Evolutionary conservation across 345 rosid genomes (phyloP).

Genomic region (Clausena lansium): DNA sequence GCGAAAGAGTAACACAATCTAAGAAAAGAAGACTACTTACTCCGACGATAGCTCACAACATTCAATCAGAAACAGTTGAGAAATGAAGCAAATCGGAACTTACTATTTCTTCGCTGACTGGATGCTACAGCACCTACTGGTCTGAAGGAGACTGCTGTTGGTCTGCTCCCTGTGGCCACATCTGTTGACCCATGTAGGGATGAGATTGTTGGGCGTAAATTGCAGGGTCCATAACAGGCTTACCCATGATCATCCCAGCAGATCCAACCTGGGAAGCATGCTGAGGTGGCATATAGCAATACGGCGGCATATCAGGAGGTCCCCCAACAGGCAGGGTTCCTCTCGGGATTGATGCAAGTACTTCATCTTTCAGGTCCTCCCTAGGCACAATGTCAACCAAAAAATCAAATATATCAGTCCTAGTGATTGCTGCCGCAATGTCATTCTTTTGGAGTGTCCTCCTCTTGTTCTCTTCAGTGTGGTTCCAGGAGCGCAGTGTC

Average conservation of each 20-base stretch:
- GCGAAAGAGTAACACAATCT: background rate
- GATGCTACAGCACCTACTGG: conserved; percentile 30
- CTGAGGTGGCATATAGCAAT: conserved; percentile 71
- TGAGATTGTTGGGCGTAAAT: conserved; percentile 56
- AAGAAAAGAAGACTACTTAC: no score
- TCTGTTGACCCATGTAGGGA: conserved; percentile 68
- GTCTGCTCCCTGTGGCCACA: conserved; percentile 74
- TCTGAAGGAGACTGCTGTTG: conserved; percentile 74
- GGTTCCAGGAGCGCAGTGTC: conserved; percentile 94
- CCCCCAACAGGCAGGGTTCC: conserved; percentile 56
- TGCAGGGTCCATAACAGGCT: conserved; percentile 66
- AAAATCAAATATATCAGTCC: conserved; percentile 94
- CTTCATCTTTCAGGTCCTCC: conserved; percentile 91
- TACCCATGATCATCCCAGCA: conserved; percentile 87
- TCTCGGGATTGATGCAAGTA: conserved; percentile 58
- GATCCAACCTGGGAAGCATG: conserved; percentile 60
- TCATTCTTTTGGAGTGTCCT: conserved; percentile 95
- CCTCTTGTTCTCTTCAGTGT: conserved; percentile 94
- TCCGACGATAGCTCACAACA: background rate
- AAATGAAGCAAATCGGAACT: conserved; percentile 10
- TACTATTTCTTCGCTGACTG: conserved; percentile 15
- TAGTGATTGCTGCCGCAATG: conserved; percentile 89
- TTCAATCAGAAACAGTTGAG: background rate
- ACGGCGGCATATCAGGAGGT: conserved; percentile 66
- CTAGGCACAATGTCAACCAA: conserved; percentile 91